These are phyloP conservation scores for Tuber umbilicatum DNA, from an alignment of 495 filamentous ascomycete species.

Conservation along the genomic window DNA sequence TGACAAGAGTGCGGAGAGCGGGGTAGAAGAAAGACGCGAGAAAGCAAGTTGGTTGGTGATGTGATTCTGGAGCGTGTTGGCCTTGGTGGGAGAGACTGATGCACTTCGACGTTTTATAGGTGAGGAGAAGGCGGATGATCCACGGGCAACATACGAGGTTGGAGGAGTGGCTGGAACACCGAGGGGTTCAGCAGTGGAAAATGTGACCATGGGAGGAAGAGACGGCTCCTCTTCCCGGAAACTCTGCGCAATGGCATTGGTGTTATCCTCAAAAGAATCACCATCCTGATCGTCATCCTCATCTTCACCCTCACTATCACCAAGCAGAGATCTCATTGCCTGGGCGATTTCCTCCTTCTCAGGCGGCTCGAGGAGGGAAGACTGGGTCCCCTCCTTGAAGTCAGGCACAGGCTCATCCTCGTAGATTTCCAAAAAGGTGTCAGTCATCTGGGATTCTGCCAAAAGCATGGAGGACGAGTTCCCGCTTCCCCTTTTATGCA, in stretches of 20 bases:
- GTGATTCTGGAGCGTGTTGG: conserved; percentile 60
- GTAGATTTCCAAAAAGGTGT: conserved; percentile 49
- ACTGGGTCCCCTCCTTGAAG: conserved; percentile 23
- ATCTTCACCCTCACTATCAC: conserved; percentile 27
- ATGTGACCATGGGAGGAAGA: conserved; percentile 34
- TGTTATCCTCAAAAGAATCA: conserved; percentile 57
- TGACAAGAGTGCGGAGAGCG: conserved; percentile 76
- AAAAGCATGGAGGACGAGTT: conserved; percentile 33
- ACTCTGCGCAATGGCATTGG: conserved; percentile 37
- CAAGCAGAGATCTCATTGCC: conserved; percentile 31
- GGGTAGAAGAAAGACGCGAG: conserved; percentile 86
- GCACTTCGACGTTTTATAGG: conserved; percentile 41
- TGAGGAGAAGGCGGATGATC: conserved; percentile 25
- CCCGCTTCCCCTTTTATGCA: conserved; percentile 22
- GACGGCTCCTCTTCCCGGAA: conserved; percentile 26
- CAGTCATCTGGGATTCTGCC: conserved; percentile 38
- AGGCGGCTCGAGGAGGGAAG: conserved; percentile 9
- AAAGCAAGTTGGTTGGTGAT: conserved; percentile 93
- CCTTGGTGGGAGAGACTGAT: conserved; percentile 42
- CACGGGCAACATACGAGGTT: conserved; percentile 18
- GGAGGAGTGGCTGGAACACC: conserved; percentile 28
- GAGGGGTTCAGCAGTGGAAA: conserved; percentile 37
- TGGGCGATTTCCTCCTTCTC: conserved; percentile 46
- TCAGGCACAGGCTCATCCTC: conserved; percentile 50
- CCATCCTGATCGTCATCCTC: conserved; percentile 35